phyloP scores from a whole-genome alignment of 2,329 filamentous ascomycete species.

The Phoma sp. region DNA sequence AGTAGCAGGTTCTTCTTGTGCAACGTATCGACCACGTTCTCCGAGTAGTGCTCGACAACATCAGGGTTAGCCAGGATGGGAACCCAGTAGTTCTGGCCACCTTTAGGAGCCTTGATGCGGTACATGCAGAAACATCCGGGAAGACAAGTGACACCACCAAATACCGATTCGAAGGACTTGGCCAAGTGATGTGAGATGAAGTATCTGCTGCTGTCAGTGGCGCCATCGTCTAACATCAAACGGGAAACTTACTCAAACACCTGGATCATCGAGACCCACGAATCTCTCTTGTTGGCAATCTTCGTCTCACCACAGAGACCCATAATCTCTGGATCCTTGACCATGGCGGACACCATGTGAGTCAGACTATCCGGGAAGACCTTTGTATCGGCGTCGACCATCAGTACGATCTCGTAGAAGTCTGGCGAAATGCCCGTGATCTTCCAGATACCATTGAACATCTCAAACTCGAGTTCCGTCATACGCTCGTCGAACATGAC shows the following conservation, averaged over 20 bases:
- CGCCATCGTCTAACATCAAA: conserved; percentile 25
- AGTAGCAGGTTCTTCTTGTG: conserved; percentile 97
- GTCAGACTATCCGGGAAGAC: conserved; percentile 98
- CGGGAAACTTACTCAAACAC: conserved; percentile 76
- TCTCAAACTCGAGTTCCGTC: conserved; percentile 98
- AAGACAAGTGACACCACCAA: conserved; percentile 97
- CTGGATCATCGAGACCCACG: conserved; percentile 97
- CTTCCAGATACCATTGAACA: conserved; percentile 99
- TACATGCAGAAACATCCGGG: conserved; percentile 99
- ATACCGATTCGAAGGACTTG: conserved; percentile 97
- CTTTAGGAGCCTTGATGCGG: conserved; percentile 98
- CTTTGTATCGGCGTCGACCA: conserved; percentile 99
- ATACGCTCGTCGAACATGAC: conserved; percentile 99
- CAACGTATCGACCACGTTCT: conserved; percentile 97
- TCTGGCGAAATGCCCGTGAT: conserved; percentile 98
- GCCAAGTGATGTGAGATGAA: conserved; percentile 98
- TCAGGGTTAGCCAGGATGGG: conserved; percentile 98
- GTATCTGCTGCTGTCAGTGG: conserved; percentile 61
- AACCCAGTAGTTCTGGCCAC: conserved; percentile 99
- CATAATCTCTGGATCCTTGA: conserved; percentile 99
- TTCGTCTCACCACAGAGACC: conserved; percentile 98
- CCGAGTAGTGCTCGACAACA: conserved; percentile 98
- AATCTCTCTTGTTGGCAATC: conserved; percentile 96
- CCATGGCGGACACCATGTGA: conserved; percentile 99
- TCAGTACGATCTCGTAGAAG: conserved; percentile 96